Base-by-base conservation (phyloP, 2,329 filamentous ascomycete species). In the Dryadomyces sulphureus region DNA sequence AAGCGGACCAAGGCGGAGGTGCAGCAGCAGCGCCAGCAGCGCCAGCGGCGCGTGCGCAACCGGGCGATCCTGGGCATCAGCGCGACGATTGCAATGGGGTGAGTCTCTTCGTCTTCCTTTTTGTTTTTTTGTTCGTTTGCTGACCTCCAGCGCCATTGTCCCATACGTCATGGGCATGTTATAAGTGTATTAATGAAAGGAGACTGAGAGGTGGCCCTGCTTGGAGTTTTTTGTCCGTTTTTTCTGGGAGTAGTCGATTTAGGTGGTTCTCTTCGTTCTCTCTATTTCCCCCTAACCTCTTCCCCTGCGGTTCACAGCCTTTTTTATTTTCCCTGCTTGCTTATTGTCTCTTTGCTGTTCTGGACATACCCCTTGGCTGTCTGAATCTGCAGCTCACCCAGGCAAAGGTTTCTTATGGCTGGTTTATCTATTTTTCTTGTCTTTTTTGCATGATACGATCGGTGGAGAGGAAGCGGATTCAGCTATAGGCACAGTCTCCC, bases 21-120 rank as follows among this genome's bases (percentile, higher is more conserved):
- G 60, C 75, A 84, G 39, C 82, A 92, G 63, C 62, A 93, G 54
- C 81, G 81, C 62, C 89, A 87, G 66, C 83, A 93, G 65, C 81
- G 81, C 62, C 89, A 87, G 66, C 83, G 93, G 65, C 84, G 80
- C 58, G 86, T 95, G 53, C 81, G 86, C 65, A 86, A 81, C 63
- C 78, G 88, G 59, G 87, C 92, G 41, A 68, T 94, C 50, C 73
- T 94, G 52, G 90, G 92, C 48, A 76, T 96, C 45, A 85, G 81
- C 51, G 87, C 87, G 48, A 92, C 86, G 41, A 73, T 95, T 60
- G 86, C 85, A 48, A 75, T 95, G 62, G 89, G 89, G 92, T 96
- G 76, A 68, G 88, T 82, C 25, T 19, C 17, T 14, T 24, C 24
- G 32, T 19, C 6, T 30, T 16, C 12, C 21, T 20, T 16, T 16